These are phyloP conservation scores for Macadamia tetraphylla DNA, from an alignment of 164 flowering plant genomes.

Conservation along the genomic window DNA sequence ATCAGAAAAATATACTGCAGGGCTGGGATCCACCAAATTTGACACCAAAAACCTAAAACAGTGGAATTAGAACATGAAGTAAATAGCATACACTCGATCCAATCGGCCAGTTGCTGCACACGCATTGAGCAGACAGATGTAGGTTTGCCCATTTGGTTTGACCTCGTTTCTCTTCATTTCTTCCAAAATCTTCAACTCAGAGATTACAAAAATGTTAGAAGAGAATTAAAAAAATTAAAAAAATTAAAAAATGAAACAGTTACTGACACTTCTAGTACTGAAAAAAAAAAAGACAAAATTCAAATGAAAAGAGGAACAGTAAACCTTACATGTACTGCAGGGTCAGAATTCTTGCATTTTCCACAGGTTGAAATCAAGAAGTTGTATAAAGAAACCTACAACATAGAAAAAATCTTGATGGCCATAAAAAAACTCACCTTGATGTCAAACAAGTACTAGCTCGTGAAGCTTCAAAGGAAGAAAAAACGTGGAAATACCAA, in stretches of 20 bases:
- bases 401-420: conserved; percentile 9
- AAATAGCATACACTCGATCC: conserved; percentile 77
- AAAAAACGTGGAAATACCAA: not conserved
- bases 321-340: conserved; percentile 55
- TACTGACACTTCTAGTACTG: not conserved
- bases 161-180: conserved; percentile 84
- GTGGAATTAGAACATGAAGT: not conserved
- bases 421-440: not conserved
- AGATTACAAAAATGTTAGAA: conserved; percentile 2
- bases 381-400: conserved; percentile 75
- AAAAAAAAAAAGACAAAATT: not conserved
- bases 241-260: not conserved
- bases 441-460: not conserved
- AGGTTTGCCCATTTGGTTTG: conserved; percentile 90
- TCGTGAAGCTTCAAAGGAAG: too few relatives aligned
- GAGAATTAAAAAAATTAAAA: conserved; percentile 4
- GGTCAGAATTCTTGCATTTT: conserved; percentile 63
- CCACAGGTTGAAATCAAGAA: conserved; percentile 85
- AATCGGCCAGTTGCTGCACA: conserved; percentile 74
- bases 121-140: conserved; percentile 76
- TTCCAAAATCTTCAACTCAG: conserved; percentile 64
- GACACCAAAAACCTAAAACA: conserved; percentile 6
- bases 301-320: not conserved
- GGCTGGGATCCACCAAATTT: not conserved
- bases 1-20: not conserved